Base-by-base conservation (phyloP, 78 protist genomes). In the Speleostelium caveatum region DNA sequence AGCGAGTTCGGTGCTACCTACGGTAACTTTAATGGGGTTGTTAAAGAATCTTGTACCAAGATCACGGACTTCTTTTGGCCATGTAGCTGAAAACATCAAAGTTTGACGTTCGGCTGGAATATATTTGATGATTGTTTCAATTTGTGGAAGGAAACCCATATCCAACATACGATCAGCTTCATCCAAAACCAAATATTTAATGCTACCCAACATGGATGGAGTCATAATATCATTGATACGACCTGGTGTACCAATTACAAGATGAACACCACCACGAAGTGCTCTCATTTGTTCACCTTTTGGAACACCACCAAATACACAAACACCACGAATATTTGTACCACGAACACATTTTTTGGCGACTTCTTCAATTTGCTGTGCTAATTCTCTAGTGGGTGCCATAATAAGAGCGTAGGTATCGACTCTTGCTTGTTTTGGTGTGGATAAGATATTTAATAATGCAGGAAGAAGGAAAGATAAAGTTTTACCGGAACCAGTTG, bases 81-180 rank as follows among this genome's bases (percentile, higher is more conserved):
- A 99, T 3, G 99, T 99, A 10, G 99, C 99, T 1, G 97, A 93
- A 85, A 98, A 99, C 99, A 99, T 97, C 24, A 98, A 93, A 3
- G 99, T 99, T 79, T 98, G 99, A 16, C 99, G 77, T 35, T 66
- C 76, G 3, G 95, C 95, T 49, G 97, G 98, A 41, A 99, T 98
- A 16, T 79, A 87, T 24, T 99, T 96, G 56, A 99, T 66, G 73
- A 83, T 39, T n/a, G 49, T 39, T 60, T 83, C 79, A 65, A 83
- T 98, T 83, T 97, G 99, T 24, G 99, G 99, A 94, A 98, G 98
- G 86, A 99, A 99, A 38, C 99, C 99, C 99, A 99, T 99, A 92
- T 99, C 99, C n/a, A 99, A 95, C 99, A 99, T 92, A 86, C 99
- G 98, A 68, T 99, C 99, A 10, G 99, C 99, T 92, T 99, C 99